Evolutionary conservation across 2,329 filamentous ascomycete species (phyloP), one percentile per base, ranked within the genome.

Genomic region (Ilyonectria sp.): DNA sequence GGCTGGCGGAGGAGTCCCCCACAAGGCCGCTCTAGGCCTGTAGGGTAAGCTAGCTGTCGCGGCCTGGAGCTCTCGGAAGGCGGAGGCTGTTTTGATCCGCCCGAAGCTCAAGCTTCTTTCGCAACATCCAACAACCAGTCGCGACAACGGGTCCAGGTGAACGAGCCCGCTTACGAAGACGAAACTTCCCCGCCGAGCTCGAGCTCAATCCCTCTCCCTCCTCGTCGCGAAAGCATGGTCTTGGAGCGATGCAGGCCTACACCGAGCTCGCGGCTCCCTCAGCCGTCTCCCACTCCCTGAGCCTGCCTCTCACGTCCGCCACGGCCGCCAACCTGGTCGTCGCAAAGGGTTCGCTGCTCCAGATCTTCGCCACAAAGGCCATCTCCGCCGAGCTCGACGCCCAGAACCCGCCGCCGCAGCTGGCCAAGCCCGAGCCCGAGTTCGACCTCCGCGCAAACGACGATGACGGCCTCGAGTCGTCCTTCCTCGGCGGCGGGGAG

Each of bases 241-340:
- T 74, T 75, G 79, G 77, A 70, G 72, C 73, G 54, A 98, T 98
- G 95, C 95, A 98, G 89, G 97, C 94, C 87, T 98, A 98, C 84
- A 95, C 94, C 78, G 96, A 99, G 87, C 87, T 99, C 80, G 91
- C 94, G 81, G 93, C 95, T 85, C 95, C 96, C 61, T 97, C 95
- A 80, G 95, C 95, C 80, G 94, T 98, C 83, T 95, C 94, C 77
- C 93, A 97, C 84, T 94, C 95, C 71, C 84, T 98, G 77, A 89
- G 86, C 67, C 83, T 97, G 46, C 90, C 94, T 40, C 94, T 99
- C 78, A 87, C 92, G 53, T 92, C 92, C 53, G 83, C 93, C 56
- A 87, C 91, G 71, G 90, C 93, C 75, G 92, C 89, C 80, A 98
- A 98, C 80, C 89, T 99, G 73, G 86, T 98, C 73, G 91, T 99